Percentiles rank a stretch among this genome's conserved stretches.
phyloP scores from a whole-genome alignment of 768 basidiomycete species.

The Thelephora ganbajun region DNA sequence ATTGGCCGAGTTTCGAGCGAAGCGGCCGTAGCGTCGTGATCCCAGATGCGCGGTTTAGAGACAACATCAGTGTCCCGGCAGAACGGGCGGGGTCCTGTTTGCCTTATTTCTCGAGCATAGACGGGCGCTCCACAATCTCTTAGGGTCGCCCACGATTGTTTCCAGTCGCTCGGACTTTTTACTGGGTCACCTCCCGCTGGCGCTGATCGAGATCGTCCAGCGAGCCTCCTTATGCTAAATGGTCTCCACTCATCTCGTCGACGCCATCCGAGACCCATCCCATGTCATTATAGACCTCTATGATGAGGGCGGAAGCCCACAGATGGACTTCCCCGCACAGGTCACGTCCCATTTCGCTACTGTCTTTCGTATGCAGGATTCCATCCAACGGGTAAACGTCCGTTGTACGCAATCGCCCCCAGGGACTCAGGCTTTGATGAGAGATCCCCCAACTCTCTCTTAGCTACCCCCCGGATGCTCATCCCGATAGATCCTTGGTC shows the following conservation, averaged over 20 bases:
- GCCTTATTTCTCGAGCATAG: too few relatives aligned
- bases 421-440: constrained; percentile 1
- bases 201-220: too few relatives aligned
- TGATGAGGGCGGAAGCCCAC: constrained; percentile 10
- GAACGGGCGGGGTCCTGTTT: too few relatives aligned
- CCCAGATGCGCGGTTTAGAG: too few relatives aligned
- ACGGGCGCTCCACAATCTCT: too few relatives aligned
- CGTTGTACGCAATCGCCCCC: not conserved
- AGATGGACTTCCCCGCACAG: constrained; percentile 15
- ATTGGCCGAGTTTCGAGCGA: too few relatives aligned
- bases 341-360: constrained; percentile 18
- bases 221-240: constrained; percentile 17
- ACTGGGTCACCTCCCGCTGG: not conserved
- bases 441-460: constrained; percentile 49
- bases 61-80: too few relatives aligned
- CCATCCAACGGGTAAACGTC: constrained; percentile 14
- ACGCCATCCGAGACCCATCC: constrained; percentile 37
- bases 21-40: too few relatives aligned
- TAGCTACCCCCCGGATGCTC: constrained; percentile 31
- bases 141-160: not conserved
- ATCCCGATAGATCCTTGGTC: constrained; percentile 44
- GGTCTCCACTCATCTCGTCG: constrained; percentile 36
- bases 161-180: not conserved
- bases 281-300: constrained; percentile 36
- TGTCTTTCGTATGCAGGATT: constrained; percentile 14